Evolutionary conservation across 139 green algal species (phyloP).

Genomic region (Dunaliella primolecta): DNA sequence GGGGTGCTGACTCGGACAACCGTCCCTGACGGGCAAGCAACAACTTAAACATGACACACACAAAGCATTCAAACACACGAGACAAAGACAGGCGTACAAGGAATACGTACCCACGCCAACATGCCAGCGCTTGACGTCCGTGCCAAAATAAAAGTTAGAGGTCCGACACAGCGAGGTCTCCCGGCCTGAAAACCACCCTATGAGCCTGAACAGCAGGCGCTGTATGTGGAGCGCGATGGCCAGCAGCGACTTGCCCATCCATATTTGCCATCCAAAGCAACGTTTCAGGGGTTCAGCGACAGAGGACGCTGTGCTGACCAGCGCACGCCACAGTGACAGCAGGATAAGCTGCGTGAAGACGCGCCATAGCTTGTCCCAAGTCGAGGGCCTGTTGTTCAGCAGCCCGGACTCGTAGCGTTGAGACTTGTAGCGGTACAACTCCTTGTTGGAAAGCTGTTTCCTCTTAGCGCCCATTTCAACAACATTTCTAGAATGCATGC

Average conservation of each 20-base stretch:
- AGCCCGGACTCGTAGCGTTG: neutral
- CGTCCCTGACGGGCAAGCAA: no score
- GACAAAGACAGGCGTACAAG: no score
- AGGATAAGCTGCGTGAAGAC: constrained; percentile 36
- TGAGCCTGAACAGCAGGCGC: constrained; percentile 27
- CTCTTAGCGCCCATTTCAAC: no score
- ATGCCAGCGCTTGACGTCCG: constrained; percentile 63
- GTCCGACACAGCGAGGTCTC: constrained; percentile 25
- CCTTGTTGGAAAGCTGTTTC: neutral
- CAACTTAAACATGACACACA: no score
- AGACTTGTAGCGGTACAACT: neutral
- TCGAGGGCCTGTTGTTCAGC: neutral
- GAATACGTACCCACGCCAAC: constrained; percentile 56
- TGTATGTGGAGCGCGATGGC: constrained; percentile 39
- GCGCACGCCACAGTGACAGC: constrained; percentile 33
- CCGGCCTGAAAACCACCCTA: constrained; percentile 56
- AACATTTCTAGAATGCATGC: no score
- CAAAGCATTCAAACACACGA: no score
- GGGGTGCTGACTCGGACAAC: neutral
- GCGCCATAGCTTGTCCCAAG: constrained; percentile 19
- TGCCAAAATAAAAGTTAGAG: constrained; percentile 21
- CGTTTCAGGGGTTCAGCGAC: constrained; percentile 35
- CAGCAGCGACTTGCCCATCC: constrained; percentile 27
- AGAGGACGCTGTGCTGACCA: no score
- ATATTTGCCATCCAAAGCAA: constrained; percentile 44